Evolutionary conservation across 2,329 filamentous ascomycete species (phyloP).

Genomic region (Neonectria ditissima): DNA sequence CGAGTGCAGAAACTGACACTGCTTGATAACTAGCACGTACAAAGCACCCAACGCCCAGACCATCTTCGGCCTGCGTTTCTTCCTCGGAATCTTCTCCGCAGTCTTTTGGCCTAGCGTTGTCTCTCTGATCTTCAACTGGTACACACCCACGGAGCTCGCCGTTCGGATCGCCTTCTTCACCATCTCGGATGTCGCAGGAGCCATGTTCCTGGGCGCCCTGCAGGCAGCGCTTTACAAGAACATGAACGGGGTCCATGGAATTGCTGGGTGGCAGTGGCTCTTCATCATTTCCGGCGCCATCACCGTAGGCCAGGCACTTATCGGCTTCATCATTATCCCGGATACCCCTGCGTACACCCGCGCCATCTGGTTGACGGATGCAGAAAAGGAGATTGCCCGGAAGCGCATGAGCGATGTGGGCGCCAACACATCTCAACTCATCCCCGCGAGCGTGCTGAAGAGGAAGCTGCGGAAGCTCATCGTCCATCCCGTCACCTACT

Average conservation of each 20-base stretch:
- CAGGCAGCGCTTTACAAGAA: constrained; percentile 56
- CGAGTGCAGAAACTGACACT: neutral
- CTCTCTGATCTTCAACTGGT: constrained; percentile 58
- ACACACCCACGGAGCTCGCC: constrained; percentile 56
- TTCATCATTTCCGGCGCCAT: constrained; percentile 59
- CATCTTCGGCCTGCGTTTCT: constrained; percentile 56
- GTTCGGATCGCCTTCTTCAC: constrained; percentile 58
- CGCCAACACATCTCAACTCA: constrained; percentile 46
- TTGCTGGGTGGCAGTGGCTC: constrained; percentile 60
- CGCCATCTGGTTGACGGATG: constrained; percentile 45
- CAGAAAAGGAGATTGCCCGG: constrained; percentile 43
- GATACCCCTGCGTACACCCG: constrained; percentile 48
- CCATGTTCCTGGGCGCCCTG: constrained; percentile 58
- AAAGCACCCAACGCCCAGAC: constrained; percentile 52
- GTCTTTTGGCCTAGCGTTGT: constrained; percentile 54
- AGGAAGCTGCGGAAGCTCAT: constrained; percentile 45
- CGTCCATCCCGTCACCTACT: constrained; percentile 47
- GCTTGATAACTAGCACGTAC: constrained; percentile 36
- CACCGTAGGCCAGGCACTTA: constrained; percentile 55
- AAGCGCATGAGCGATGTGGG: constrained; percentile 46
- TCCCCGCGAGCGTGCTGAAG: constrained; percentile 40
- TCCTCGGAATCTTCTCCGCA: constrained; percentile 55
- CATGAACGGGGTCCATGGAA: constrained; percentile 54
- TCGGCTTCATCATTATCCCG: constrained; percentile 54
- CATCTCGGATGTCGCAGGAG: constrained; percentile 56